Evolutionary conservation across 768 basidiomycete species (phyloP).

Genomic region (Aureoboletus auriporus): DNA sequence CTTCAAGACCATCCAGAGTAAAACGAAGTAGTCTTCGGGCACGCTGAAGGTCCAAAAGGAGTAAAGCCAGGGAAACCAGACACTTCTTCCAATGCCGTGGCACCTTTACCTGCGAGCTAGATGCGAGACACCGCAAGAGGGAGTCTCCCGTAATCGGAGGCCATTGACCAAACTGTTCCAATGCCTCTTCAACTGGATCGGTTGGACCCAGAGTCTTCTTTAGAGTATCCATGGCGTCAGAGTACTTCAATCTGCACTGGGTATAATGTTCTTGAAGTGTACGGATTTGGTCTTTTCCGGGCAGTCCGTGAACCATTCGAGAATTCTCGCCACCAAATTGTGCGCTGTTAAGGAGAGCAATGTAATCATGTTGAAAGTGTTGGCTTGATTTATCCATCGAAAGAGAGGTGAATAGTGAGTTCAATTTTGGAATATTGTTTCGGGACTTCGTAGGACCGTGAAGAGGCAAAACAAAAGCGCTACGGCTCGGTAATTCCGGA

Average conservation of each 20-base stretch:
- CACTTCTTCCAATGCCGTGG: neutral
- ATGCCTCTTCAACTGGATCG: neutral
- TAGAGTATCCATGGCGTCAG: neutral
- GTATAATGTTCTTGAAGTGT: neutral
- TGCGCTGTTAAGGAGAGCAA: no score
- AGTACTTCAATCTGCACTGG: neutral
- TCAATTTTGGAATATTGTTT: no score
- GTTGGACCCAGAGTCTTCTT: neutral
- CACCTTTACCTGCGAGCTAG: neutral
- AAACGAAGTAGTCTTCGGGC: conserved; percentile 25
- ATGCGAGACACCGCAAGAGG: neutral
- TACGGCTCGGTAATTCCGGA: no score
- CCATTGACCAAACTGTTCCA: neutral
- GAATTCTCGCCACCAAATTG: neutral
- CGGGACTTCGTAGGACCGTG: no score
- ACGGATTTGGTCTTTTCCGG: neutral
- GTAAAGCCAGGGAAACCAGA: neutral
- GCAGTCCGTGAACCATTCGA: neutral
- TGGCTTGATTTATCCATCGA: no score
- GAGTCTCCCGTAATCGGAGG: neutral
- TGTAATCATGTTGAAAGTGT: no score
- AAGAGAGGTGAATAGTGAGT: no score
- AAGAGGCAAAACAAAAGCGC: no score
- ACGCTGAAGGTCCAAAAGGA: conserved; percentile 16
- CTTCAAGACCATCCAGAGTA: neutral